Base-by-base conservation (phyloP, 768 basidiomycete species). In the Psilocybe azurescens region DNA sequence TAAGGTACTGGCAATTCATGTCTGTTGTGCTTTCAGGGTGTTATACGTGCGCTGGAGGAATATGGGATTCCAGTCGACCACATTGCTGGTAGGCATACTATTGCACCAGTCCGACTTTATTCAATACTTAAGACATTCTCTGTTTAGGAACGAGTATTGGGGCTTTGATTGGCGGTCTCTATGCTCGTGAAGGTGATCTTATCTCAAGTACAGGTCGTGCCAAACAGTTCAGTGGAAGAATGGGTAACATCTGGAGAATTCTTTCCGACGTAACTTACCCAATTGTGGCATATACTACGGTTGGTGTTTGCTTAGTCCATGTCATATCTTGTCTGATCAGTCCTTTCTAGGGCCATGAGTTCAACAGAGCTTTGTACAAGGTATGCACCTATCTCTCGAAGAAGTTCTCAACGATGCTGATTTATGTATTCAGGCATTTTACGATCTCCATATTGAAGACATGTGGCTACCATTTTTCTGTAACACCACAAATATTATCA, bases 381-480 rank as follows among this genome's bases (percentile, higher is more conserved):
- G 93, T 87, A 71, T 14, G 14, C 14, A 36, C 41, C 16, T 16
- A 3, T 41, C 6, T 33, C 16, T 20, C n/a, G n/a, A 36, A 13
- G 5, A 16, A 53, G n/a, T 20, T 33, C 16, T n/a, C 9, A 5
- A 16, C 8, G 5, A 0, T 24, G 8, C 47, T 36, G 41, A 24
- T 18, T 6, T 36, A 36, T 18, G 13, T 24, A 9, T 38, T 14
- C 10, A 94, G 86, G 87, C 93, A 16, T 97, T 97, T 73, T 97
- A 95, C 67, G 94, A 94, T 74, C 86, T 95, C 46, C 95, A 98
- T 68, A 94, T 94, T 44, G 92, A 95, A 75, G 96, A 97, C 76
- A 97, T 97, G 93, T 99, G 97, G 97, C 81, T 99, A 5, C 97
- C 97, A 3, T 98, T 88, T 79, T 99, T 97, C 77, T 97, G 95